These are phyloP conservation scores for Knufia petricola DNA, from an alignment of 2,329 filamentous ascomycete species.

Conservation along the genomic window DNA sequence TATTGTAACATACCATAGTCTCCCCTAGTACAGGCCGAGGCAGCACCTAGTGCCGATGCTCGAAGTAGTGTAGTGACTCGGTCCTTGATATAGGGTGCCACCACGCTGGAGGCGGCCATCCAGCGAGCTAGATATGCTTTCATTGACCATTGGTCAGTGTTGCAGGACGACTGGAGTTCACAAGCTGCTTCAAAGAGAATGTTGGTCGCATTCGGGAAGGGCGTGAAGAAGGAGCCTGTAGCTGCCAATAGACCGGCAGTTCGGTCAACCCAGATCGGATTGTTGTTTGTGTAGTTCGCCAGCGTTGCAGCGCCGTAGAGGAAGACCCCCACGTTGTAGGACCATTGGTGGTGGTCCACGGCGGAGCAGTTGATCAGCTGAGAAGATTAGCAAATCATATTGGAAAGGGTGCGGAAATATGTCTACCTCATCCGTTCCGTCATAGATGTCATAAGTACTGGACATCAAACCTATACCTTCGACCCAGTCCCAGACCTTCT, in stretches of 20 bases:
- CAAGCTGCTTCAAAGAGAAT: conserved; percentile 60
- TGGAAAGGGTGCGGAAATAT: no score
- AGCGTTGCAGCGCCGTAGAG: conserved; percentile 34
- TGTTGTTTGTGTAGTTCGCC: conserved; percentile 49
- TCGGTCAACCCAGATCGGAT: conserved; percentile 44
- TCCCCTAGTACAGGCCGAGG: conserved; percentile 53
- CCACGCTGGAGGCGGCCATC: conserved; percentile 50
- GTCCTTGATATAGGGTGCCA: conserved; percentile 51
- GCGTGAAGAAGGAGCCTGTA: conserved; percentile 41
- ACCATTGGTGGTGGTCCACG: conserved; percentile 55
- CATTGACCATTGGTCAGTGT: conserved; percentile 62
- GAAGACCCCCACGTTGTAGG: conserved; percentile 56
- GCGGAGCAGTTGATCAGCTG: conserved; percentile 47
- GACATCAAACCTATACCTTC: conserved; percentile 49
- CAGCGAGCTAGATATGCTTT: conserved; percentile 61
- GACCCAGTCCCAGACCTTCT: conserved; percentile 55
- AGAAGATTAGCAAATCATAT: conserved; percentile 27
- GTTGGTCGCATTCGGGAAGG: conserved; percentile 34
- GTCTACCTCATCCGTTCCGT: conserved; percentile 44
- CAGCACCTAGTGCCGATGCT: conserved; percentile 50
- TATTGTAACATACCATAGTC: no score
- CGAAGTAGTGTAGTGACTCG: conserved; percentile 49
- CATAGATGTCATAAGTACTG: conserved; percentile 53
- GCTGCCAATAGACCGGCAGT: conserved; percentile 48
- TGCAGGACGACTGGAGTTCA: conserved; percentile 52